A percentile compares a stretch with the other conserved stretches of the same genome.
These are phyloP conservation scores for Debaryomyces tyrocola DNA, from an alignment of 805 yeast species.

Conservation along the genomic window DNA sequence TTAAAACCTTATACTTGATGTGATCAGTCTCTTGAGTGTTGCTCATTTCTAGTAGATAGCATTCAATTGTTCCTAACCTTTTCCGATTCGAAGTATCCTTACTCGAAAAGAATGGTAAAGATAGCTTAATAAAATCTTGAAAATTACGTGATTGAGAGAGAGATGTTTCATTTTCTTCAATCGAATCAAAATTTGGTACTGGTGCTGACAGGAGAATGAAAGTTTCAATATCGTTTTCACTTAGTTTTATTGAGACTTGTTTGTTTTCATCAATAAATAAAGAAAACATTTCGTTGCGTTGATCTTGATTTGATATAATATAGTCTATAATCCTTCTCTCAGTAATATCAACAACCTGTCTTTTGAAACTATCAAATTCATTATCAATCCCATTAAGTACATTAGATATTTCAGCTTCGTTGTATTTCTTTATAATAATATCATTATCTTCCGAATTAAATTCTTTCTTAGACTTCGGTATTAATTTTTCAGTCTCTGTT, in stretches of 20 bases:
- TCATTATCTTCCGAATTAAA: constrained; percentile 6
- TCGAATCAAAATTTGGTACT: background rate
- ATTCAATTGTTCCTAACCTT: constrained; percentile 33
- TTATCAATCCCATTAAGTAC: constrained; percentile 37
- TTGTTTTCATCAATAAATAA: constrained; percentile 30
- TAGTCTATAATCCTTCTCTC: constrained; percentile 28
- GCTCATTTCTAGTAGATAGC: constrained; percentile 26
- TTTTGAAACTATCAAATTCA: constrained; percentile 35
- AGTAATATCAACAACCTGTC: constrained; percentile 24
- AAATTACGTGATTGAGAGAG: background rate
- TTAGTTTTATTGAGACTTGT: constrained; percentile 29
- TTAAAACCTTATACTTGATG: constrained; percentile 15
- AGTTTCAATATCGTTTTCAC: constrained; percentile 22
- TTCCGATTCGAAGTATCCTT: constrained; percentile 16
- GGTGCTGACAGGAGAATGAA: constrained; percentile 19
- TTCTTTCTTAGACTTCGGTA: constrained; percentile 3
- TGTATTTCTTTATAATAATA: constrained; percentile 27
- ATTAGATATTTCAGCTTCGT: constrained; percentile 29
- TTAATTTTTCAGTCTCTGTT: constrained; percentile 15
- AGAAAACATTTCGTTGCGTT: constrained; percentile 1
- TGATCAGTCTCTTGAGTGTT: constrained; percentile 3
- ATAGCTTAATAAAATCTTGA: constrained; percentile 30
- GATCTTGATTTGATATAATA: constrained; percentile 15
- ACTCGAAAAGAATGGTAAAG: constrained; percentile 29
- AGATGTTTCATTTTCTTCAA: constrained; percentile 9